These are phyloP conservation scores for Metschnikowia proteae DNA, from an alignment of 805 yeast genomes.

Conservation along the genomic window DNA sequence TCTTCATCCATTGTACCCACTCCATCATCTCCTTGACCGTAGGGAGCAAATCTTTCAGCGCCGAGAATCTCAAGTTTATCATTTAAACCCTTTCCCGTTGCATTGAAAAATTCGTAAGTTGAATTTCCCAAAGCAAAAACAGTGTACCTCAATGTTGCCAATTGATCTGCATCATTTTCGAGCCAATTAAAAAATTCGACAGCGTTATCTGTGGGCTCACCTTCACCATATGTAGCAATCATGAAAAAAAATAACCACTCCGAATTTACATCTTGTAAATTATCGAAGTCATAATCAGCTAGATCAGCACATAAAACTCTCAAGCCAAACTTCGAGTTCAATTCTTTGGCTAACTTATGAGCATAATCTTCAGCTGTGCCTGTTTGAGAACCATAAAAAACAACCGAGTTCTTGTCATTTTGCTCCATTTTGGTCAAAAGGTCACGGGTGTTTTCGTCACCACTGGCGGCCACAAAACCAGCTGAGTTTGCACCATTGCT, in stretches of 20 bases:
- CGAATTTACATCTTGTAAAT: constrained; percentile 58
- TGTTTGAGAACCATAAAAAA: constrained; percentile 92
- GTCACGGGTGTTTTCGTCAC: constrained; percentile 45
- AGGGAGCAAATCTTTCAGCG: constrained; percentile 67
- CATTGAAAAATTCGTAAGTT: constrained; percentile 89
- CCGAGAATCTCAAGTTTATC: constrained; percentile 57
- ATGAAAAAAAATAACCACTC: constrained; percentile 58
- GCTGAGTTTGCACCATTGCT: constrained; percentile 33
- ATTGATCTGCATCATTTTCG: constrained; percentile 48
- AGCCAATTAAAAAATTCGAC: constrained; percentile 69
- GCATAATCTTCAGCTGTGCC: constrained; percentile 99
- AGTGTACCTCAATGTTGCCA: constrained; percentile 60
- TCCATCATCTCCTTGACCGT: constrained; percentile 95
- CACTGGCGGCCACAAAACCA: constrained; percentile 25
- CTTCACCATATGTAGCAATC: constrained; percentile 95
- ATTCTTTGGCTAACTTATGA: constrained; percentile 82
- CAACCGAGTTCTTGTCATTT: constrained; percentile 69
- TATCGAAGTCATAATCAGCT: constrained; percentile 83
- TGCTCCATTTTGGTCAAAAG: constrained; percentile 53
- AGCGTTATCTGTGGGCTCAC: constrained; percentile 98
- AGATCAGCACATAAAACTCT: constrained; percentile 83
- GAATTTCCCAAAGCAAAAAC: constrained; percentile 93
- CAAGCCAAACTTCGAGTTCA: constrained; percentile 75
- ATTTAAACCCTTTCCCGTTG: constrained; percentile 63
- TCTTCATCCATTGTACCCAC: constrained; percentile 94